phyloP scores from a whole-genome alignment of 306 rosid genomes.

The peach (Prunus persica) region DNA sequence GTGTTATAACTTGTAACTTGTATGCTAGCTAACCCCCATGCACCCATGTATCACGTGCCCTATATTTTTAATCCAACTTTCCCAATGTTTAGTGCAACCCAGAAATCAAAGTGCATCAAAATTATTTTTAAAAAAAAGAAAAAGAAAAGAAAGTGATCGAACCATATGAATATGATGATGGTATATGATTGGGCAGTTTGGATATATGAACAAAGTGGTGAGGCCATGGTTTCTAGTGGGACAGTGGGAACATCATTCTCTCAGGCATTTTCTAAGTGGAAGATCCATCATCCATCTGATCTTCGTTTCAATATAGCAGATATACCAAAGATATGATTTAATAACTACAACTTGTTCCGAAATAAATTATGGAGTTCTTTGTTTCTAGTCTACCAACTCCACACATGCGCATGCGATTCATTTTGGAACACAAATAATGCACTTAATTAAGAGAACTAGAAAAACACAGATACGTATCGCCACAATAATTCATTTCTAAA shows the following conservation, averaged over 20 bases:
- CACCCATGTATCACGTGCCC: background rate
- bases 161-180: background rate
- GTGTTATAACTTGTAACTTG: background rate
- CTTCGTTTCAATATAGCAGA: background rate
- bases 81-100: background rate
- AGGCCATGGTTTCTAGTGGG: background rate
- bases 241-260: background rate
- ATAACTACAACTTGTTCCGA: conserved; percentile 11
- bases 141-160: background rate
- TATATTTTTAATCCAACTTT: background rate
- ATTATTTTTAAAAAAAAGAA: background rate
- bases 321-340: conserved; percentile 21
- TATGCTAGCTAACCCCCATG: background rate
- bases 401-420: background rate
- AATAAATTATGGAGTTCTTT: background rate
- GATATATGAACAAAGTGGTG: background rate
- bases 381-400: background rate
- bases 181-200: background rate
- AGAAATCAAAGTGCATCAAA: background rate
- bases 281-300: conserved; percentile 1
- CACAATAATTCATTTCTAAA: background rate
- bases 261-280: background rate
- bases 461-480: background rate
- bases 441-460: background rate
- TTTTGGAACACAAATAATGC: background rate